Evolutionary conservation across 2,329 filamentous ascomycete genomes (phyloP), one percentile per base, ranked within the genome.

Genomic region (Alternaria burnsii): DNA sequence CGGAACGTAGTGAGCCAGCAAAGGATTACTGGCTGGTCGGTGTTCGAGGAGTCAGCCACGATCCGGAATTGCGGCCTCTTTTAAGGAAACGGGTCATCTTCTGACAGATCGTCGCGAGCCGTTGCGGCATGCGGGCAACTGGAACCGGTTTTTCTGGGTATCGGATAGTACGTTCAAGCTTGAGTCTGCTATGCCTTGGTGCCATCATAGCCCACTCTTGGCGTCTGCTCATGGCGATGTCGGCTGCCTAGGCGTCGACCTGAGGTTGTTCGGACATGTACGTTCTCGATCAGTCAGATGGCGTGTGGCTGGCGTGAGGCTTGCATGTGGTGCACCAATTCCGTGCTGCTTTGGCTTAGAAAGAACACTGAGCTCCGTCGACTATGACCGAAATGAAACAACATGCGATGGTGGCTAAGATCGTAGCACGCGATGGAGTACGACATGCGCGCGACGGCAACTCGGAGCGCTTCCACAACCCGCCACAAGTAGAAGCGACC

Each of bases 71-170:
- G 48, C 66, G 67, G 66, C 60, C 59, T 58, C 50, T 52, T 46
- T 42, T 56, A 52, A 44, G 41, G 55, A 59, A 47, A 51, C 56
- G 32, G 61, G 54, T 47, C 42, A 50, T 53, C 60, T 38, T 52
- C 61, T 63, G 55, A 62, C 50, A 61, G 56, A 74, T 74, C 67
- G 61, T 60, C 63, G 58, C 62, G 62, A 64, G 63, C 68, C 69
- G 71, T 66, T 50, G 58, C 70, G 68, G 67, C 68, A 70, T 61
- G 66, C 62, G 61, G 61, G 59, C 66, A 68, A 71, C 66, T 69
- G 70, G 69, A 73, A 73, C 63, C 48, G 63, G 63, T 62, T 67
- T 63, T 71, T 16, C 40, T 68, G 55, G 60, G n/a, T 12, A 14
- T n/a, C 10, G 30, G 36, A 68, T 67, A 55, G 65, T 57, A 38